These are phyloP conservation scores for Crotalaria pallida DNA, from an alignment of 306 rosid genomes.

Conservation along the genomic window DNA sequence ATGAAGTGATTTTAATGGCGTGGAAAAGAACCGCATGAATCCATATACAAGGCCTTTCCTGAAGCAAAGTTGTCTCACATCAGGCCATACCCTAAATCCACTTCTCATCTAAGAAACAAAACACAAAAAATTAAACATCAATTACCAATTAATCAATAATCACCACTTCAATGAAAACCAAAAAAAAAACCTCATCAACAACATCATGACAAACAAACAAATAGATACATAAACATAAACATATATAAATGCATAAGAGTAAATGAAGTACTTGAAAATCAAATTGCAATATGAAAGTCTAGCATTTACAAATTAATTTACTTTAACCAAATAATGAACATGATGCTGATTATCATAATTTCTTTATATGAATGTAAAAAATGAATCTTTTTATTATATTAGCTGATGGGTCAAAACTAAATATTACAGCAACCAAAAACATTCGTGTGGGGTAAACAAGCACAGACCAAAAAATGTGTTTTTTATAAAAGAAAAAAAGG, in stretches of 20 bases:
- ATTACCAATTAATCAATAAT: background rate
- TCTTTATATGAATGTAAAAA: background rate
- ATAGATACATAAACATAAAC: background rate
- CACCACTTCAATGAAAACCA: background rate
- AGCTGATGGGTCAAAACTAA: background rate
- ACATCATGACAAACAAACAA: background rate
- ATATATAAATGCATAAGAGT: background rate
- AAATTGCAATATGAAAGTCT: background rate
- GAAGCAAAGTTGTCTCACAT: conserved; percentile 66
- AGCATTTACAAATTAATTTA: background rate
- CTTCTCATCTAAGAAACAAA: conserved; percentile 48
- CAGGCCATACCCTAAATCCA: conserved; percentile 68
- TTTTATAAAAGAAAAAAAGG: background rate
- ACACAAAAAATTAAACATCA: conserved; percentile 10
- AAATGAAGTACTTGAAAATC: background rate
- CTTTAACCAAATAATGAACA: background rate
- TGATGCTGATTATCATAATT: background rate
- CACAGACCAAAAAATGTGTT: background rate
- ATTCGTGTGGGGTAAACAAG: background rate
- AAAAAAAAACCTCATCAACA: background rate
- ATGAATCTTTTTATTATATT: background rate
- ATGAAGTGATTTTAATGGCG: conserved; percentile 78
- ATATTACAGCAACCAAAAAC: background rate
- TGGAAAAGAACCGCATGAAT: conserved; percentile 60
- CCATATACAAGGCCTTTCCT: conserved; percentile 72